A percentile compares a stretch with the other conserved stretches of the same genome.
Conservation (phyloP, 169 alveolate species). For the Plasmodium gallinaceum region DNA sequence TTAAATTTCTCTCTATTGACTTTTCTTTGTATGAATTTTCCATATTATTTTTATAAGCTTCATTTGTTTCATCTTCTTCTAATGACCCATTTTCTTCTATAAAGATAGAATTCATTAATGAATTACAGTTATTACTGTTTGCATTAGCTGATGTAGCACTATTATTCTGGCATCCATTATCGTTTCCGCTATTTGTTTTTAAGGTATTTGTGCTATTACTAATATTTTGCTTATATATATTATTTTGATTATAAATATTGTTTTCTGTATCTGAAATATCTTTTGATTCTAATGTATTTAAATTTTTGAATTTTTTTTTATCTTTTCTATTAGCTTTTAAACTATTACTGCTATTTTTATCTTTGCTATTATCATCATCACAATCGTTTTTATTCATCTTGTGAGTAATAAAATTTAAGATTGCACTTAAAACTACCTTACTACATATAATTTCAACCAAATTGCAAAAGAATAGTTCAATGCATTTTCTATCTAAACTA, state of each 20-base stretch:
- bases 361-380: background rate
- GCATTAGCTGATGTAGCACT: constrained; percentile 31
- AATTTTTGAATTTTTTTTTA: constrained; percentile 8
- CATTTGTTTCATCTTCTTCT: constrained; percentile 22
- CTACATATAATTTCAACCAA: constrained; percentile 72
- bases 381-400: constrained; percentile 11
- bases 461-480: constrained; percentile 61
- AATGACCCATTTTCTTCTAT: constrained; percentile 35
- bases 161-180: constrained; percentile 11
- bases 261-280: background rate
- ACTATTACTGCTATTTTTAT: constrained; percentile 7
- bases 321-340: constrained; percentile 8
- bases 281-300: constrained; percentile 3
- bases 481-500: constrained; percentile 58
- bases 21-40: constrained; percentile 6
- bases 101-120: constrained; percentile 51
- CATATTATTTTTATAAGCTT: constrained; percentile 12
- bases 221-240: constrained; percentile 2
- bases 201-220: constrained; percentile 12
- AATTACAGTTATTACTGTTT: constrained; percentile 13
- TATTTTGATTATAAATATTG: background rate
- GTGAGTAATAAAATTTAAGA: constrained; percentile 36
- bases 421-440: constrained; percentile 23
- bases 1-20: background rate
- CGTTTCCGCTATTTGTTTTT: background rate